These are phyloP conservation scores for Sporothrix luriei DNA, from an alignment of 2,329 filamentous ascomycete genomes.

Conservation along the genomic window DNA sequence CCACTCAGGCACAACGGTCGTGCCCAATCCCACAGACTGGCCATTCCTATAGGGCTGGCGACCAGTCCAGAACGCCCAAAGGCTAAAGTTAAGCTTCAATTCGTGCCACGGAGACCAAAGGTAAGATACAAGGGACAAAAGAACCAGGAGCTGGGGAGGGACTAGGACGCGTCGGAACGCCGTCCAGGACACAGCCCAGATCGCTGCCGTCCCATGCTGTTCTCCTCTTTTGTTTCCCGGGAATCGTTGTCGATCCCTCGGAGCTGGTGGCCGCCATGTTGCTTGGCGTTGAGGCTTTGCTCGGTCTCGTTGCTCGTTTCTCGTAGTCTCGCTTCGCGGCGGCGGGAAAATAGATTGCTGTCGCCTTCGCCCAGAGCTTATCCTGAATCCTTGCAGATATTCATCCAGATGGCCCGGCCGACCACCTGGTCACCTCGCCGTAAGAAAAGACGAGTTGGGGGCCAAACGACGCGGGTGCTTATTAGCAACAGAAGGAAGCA, in stretches of 20 bases:
- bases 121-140: not conserved
- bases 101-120: no score
- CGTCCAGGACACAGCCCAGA: not conserved
- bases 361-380: conserved; percentile 9
- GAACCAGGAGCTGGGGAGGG: conserved; percentile 1
- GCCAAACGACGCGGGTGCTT: not conserved
- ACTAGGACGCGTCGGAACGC: not conserved
- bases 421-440: not conserved
- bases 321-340: not conserved
- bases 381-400: conserved; percentile 23
- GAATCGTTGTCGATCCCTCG: not conserved
- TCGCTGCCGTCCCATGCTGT: not conserved
- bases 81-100: not conserved
- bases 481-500: no score
- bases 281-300: no score
- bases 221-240: not conserved
- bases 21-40: not conserved
- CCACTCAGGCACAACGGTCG: not conserved
- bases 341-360: not conserved
- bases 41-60: not conserved
- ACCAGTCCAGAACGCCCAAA: not conserved
- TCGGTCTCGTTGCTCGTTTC: not conserved
- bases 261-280: not conserved
- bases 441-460: not conserved
- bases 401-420: conserved; percentile 13